A percentile compares a stretch with the other conserved stretches of the same genome.
These are phyloP conservation scores for Neurospora sp. DNA, from an alignment of 495 filamentous ascomycete species.

Conservation along the genomic window DNA sequence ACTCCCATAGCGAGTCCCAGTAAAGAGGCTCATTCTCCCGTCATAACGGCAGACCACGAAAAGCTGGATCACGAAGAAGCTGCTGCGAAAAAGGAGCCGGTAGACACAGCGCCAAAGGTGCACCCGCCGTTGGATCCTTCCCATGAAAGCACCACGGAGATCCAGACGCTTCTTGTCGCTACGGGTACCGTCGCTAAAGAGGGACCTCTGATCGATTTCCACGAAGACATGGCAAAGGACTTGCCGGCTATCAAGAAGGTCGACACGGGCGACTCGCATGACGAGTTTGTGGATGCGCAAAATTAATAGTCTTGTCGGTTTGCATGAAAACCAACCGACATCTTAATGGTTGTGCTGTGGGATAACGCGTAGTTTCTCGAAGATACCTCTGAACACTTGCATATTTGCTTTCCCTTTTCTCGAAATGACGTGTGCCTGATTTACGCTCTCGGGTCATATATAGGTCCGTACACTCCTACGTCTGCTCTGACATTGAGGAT, in stretches of 20 bases:
- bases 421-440: neutral
- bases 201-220: slow-evolving; percentile 40
- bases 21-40: slow-evolving; percentile 17
- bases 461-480: neutral
- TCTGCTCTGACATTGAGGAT: neutral
- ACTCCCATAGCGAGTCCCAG: slow-evolving; percentile 7
- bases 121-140: slow-evolving; percentile 12
- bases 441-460: neutral
- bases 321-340: neutral
- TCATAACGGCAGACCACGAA: neutral
- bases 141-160: slow-evolving; percentile 24
- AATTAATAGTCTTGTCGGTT: slow-evolving; percentile 2
- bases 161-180: slow-evolving; percentile 28
- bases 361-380: neutral
- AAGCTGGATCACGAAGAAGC: neutral
- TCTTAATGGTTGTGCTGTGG: neutral
- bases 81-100: neutral
- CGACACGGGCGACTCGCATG: slow-evolving; percentile 18
- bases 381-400: neutral
- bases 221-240: slow-evolving; percentile 35
- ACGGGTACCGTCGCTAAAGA: slow-evolving; percentile 27
- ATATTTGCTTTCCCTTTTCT: neutral
- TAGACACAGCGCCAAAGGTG: neutral
- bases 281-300: slow-evolving; percentile 25
- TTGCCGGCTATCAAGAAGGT: slow-evolving; percentile 24